Base-by-base conservation (phyloP, 768 basidiomycete species). In the Suillus lakei region DNA sequence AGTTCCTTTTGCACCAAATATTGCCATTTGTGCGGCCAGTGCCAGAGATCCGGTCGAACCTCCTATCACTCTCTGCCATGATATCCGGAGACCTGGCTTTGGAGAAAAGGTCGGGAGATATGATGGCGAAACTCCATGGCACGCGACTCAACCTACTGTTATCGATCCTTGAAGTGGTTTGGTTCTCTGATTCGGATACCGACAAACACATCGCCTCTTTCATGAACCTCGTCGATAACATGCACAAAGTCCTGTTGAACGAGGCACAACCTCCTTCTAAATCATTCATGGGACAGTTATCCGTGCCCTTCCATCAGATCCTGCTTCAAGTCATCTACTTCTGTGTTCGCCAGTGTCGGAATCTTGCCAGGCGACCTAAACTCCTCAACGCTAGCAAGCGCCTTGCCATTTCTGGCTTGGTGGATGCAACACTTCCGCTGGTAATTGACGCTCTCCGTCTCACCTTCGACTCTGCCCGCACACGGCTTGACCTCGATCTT, bases 321-420 rank as follows among this genome's bases (percentile, higher is more conserved):
- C 84, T 96, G 61, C 81, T 98, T 32, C 91, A 95, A 70, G 86
- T 94, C 64, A 77, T 92, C 54, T 96, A 91, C 77, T 93, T 92
- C 79, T 91, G 89, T 66, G 77, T 87, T 16, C 86, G 85, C 50
- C 89, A 91, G 64, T 83, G 86, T 58, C 82, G 89, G 51, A 82
- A 79, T 60, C 68, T 91, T 39, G 73, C 81, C 4, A 78, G 77
- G 23, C 78, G 85, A 2, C 76, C 84, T 3, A 89, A 88, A 64
- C 70, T 79, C 0, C 72, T 90, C 28, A 85, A 82, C 39, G 85
- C 88, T 0, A 87, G 88, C 39, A 88, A 90, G 64, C 85, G 89
- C 18, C 73, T 92, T 32, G 81, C 79, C 43, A 80, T 94, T 30
- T 78, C 85, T 0, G 78, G 84, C 12, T 84, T 89, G 66, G 79